Conservation (phyloP, 345 rosid genomes). For the Bretschneidera sinensis region DNA sequence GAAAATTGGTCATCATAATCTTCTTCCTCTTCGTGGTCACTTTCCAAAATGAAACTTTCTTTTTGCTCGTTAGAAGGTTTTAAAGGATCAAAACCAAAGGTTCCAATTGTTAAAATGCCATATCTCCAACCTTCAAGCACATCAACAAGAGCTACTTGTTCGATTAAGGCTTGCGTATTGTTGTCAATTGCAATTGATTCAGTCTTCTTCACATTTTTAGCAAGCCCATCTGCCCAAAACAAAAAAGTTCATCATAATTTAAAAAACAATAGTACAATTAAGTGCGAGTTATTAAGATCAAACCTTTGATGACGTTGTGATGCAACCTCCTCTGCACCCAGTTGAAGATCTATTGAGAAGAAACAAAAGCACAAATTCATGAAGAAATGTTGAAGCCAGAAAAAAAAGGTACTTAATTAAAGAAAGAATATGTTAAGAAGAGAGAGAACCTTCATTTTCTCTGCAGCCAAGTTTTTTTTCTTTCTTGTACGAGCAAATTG, state of each 20-base stretch:
- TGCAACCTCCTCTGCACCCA: slow-evolving; percentile 82
- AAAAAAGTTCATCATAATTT: no score
- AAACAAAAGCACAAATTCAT: not conserved
- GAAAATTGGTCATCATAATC: slow-evolving; percentile 15
- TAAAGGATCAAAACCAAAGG: slow-evolving; percentile 74
- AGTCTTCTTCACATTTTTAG: slow-evolving; percentile 44
- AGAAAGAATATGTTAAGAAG: no score
- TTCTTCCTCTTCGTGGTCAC: slow-evolving; percentile 24
- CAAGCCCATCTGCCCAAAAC: slow-evolving; percentile 37
- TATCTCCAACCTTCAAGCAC: slow-evolving; percentile 76
- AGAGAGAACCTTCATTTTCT: slow-evolving; percentile 52
- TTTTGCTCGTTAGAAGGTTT: slow-evolving; percentile 32
- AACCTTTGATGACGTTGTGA: slow-evolving; percentile 64
- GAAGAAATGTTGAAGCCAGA: no score
- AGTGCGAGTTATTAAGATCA: not conserved
- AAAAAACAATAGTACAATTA: no score
- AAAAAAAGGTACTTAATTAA: no score
- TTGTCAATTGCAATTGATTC: slow-evolving; percentile 46
- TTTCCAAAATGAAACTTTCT: slow-evolving; percentile 19
- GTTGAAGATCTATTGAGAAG: slow-evolving; percentile 58
- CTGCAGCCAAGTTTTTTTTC: slow-evolving; percentile 13
- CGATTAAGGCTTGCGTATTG: slow-evolving; percentile 55
- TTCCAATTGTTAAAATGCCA: slow-evolving; percentile 82
- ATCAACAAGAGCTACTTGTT: slow-evolving; percentile 61
- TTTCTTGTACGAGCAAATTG: no score